Conservation (phyloP, 495 filamentous ascomycete genomes). For the Sordaria brevicollis region DNA sequence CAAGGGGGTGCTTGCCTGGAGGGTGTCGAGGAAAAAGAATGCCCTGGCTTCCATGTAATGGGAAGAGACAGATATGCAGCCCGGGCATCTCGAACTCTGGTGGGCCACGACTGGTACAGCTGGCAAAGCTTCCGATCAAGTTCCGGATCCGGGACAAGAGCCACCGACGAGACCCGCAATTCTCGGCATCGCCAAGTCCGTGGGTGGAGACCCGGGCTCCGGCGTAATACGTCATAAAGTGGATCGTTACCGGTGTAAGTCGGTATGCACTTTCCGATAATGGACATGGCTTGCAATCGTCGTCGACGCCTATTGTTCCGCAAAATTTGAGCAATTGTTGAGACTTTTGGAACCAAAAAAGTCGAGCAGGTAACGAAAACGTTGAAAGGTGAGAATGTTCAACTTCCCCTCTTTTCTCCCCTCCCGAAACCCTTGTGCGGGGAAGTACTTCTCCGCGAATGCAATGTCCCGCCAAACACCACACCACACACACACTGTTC, state of each 20-base stretch:
- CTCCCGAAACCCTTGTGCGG: not conserved
- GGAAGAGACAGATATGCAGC: no score
- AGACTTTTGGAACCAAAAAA: not conserved
- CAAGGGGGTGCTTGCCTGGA: no score
- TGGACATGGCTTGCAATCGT: not conserved
- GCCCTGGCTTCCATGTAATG: no score
- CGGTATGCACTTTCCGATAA: not conserved
- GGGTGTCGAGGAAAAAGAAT: no score
- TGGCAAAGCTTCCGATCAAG: not conserved
- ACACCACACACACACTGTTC: no score
- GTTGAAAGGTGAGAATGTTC: not conserved
- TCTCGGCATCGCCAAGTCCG: not conserved
- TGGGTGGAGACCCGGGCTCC: not conserved
- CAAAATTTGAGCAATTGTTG: no score
- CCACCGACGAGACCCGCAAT: not conserved
- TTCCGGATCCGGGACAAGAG: not conserved
- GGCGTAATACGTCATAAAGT: not conserved
- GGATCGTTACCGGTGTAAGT: not conserved
- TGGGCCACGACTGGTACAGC: not conserved
- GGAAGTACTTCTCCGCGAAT: not conserved
- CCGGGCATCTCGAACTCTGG: no score
- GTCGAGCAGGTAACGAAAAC: not conserved
- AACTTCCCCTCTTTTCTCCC: not conserved
- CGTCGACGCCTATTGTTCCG: no score
- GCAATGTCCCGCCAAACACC: not conserved